A percentile compares a stretch with the other conserved stretches of the same genome.
phyloP scores from a whole-genome alignment of 805 yeast genomes.

The Lipomyces mesembrius region DNA sequence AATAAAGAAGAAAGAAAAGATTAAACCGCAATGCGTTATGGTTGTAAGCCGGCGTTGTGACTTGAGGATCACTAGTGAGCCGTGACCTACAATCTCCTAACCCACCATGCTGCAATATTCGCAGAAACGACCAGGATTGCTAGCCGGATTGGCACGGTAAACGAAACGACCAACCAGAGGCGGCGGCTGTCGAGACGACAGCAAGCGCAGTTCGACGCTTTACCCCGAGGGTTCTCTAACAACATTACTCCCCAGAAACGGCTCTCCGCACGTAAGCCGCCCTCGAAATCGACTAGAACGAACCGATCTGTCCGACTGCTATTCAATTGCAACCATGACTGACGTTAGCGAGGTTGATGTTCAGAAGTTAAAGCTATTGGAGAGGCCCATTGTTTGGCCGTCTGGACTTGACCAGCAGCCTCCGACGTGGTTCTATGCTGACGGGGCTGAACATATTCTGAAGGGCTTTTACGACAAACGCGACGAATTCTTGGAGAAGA shows the following conservation, averaged over 20 bases:
- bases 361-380: not conserved
- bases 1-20: not conserved
- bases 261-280: not conserved
- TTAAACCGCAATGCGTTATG: not conserved
- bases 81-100: not conserved
- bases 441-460: not conserved
- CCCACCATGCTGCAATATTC: not conserved
- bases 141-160: not conserved
- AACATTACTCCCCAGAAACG: not conserved
- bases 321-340: slow-evolving; percentile 1
- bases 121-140: not conserved
- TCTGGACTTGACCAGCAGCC: not conserved
- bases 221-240: not conserved
- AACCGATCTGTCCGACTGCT: not conserved
- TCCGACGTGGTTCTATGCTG: slow-evolving; percentile 1
- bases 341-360: not conserved
- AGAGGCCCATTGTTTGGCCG: slow-evolving; percentile 1
- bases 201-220: not conserved
- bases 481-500: not conserved
- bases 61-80: not conserved
- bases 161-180: not conserved
- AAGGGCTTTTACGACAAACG: not conserved
- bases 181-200: not conserved
- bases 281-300: not conserved
- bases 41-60: not conserved